Evolutionary conservation across 768 basidiomycete genomes (phyloP).

Genomic region (Cystobasidium tubakii): DNA sequence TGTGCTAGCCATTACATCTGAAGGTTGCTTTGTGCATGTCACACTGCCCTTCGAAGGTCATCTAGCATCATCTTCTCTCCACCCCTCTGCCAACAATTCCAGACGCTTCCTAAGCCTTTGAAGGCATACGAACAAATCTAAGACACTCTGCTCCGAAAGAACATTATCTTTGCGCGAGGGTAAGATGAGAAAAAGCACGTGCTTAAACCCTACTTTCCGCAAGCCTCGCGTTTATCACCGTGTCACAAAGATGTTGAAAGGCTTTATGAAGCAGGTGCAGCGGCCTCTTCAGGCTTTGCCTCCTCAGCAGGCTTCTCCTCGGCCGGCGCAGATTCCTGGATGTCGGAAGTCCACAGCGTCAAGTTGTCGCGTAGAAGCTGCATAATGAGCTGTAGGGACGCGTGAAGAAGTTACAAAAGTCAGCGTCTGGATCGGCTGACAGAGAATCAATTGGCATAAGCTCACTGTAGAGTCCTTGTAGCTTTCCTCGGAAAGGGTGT

Average conservation of each 20-base stretch:
- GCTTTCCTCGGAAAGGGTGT: conserved; percentile 95
- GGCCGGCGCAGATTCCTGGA: conserved; percentile 61
- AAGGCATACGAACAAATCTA: conserved; percentile 8
- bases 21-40: neutral
- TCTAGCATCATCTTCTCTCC: neutral
- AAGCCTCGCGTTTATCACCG: neutral
- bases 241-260: neutral
- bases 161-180: neutral
- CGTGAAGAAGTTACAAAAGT: too few species aligned
- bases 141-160: neutral
- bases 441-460: too few species aligned
- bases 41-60: neutral
- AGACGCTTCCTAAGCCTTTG: neutral
- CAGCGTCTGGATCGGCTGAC: too few species aligned
- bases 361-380: conserved; percentile 95
- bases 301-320: conserved; percentile 31
- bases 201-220: neutral
- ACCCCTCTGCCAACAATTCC: neutral
- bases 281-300: conserved; percentile 22
- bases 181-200: neutral
- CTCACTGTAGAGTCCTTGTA: conserved; percentile 88
- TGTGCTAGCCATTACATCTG: neutral
- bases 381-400: conserved; percentile 46
- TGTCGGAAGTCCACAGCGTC: conserved; percentile 95
- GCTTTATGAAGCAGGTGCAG: conserved; percentile 15